These are phyloP conservation scores for Thalassiosira gravida DNA, from an alignment of 352 stramenopile genomes.

Conservation along the genomic window DNA sequence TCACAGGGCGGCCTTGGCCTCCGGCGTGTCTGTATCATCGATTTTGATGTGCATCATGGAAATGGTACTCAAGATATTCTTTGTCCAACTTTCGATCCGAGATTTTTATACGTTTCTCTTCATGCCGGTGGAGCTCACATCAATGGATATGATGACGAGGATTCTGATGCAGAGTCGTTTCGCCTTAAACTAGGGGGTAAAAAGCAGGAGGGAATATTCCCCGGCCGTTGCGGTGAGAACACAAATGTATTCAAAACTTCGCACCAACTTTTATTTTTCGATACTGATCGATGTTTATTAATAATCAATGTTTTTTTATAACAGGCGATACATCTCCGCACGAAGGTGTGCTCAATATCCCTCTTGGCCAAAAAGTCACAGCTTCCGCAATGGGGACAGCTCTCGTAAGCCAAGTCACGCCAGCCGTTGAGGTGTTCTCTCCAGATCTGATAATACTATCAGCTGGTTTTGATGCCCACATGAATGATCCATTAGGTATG, in stretches of 20 bases:
- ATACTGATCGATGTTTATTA: no score
- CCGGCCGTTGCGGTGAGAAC: constrained; percentile 80
- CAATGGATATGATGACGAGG: constrained; percentile 76
- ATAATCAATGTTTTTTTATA: no score
- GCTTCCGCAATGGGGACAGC: constrained; percentile 70
- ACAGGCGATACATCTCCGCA: constrained; percentile 82
- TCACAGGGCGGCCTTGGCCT: constrained; percentile 90
- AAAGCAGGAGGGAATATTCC: constrained; percentile 81
- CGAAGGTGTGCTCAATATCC: constrained; percentile 83
- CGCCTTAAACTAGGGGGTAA: constrained; percentile 48
- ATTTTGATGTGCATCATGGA: constrained; percentile 95
- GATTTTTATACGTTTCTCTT: constrained; percentile 85
- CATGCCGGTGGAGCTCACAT: constrained; percentile 80
- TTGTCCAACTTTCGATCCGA: constrained; percentile 81
- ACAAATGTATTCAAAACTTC: no score
- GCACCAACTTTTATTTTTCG: no score
- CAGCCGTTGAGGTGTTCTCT: constrained; percentile 88
- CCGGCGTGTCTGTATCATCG: constrained; percentile 92
- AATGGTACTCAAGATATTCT: constrained; percentile 88
- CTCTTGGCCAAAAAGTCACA: constrained; percentile 73
- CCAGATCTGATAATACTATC: constrained; percentile 94
- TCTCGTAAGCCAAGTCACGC: constrained; percentile 86
- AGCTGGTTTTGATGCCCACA: constrained; percentile 93
- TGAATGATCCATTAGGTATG: constrained; percentile 90
- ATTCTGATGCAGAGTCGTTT: constrained; percentile 58